Conservation (phyloP, 331 rosid genomes). For the Dryas integrifolia region DNA sequence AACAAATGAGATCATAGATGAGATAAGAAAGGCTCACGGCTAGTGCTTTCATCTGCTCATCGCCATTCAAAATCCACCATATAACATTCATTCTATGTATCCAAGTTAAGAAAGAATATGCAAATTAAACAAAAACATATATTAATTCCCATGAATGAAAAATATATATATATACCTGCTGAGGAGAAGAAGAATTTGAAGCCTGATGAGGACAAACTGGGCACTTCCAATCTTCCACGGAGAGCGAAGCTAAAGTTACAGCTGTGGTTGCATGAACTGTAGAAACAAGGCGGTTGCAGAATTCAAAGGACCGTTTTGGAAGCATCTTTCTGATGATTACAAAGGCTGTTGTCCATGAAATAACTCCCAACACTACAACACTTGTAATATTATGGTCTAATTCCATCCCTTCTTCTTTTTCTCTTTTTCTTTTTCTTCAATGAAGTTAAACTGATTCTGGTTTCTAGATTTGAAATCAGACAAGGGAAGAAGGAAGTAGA, state of each 20-base stretch:
- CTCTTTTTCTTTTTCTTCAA: not conserved
- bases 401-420: not conserved
- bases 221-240: conserved; percentile 74
- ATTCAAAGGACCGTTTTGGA: conserved; percentile 53
- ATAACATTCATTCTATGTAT: not conserved
- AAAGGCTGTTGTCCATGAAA: conserved; percentile 69
- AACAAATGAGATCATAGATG: conserved; percentile 70
- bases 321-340: conserved; percentile 40
- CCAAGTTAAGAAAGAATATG: too few relatives aligned
- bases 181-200: conserved; percentile 45
- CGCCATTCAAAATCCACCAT: not conserved
- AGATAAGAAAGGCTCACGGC: conserved; percentile 66
- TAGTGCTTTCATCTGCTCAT: conserved; percentile 57
- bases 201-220: conserved; percentile 61
- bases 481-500: not conserved
- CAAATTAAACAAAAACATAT: too few relatives aligned
- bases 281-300: conserved; percentile 71
- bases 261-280: conserved; percentile 64
- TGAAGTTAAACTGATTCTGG: not conserved
- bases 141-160: not conserved
- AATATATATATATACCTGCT: conserved; percentile 42
- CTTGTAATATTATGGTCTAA: conserved; percentile 49
- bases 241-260: conserved; percentile 58
- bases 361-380: conserved; percentile 47
- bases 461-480: not conserved